phyloP scores from a whole-genome alignment of 1,139 yeast species.

The Torulaspora pretoriensis region DNA sequence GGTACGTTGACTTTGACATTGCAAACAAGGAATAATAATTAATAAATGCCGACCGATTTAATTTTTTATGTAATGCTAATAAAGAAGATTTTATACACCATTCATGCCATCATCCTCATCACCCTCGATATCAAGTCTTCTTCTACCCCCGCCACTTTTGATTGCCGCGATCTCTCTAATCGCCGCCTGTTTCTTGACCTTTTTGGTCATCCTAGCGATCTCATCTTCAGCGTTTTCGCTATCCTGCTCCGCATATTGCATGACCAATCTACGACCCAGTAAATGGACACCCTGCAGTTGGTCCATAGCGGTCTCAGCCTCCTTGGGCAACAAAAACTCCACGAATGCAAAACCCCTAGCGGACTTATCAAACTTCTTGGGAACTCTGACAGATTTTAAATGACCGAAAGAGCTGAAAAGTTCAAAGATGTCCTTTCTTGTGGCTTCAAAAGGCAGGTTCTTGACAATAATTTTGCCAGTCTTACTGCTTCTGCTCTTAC shows the following conservation, averaged over 20 bases:
- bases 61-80: neutral
- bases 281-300: constrained; percentile 94
- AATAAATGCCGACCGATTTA: neutral
- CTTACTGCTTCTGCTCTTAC: constrained; percentile 36
- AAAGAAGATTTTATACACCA: constrained; percentile 13
- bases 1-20: constrained; percentile 47
- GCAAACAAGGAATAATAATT: constrained; percentile 3
- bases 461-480: constrained; percentile 82
- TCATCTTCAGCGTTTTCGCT: constrained; percentile 83
- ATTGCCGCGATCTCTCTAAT: constrained; percentile 67
- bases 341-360: constrained; percentile 98
- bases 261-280: constrained; percentile 90
- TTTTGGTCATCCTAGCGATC: constrained; percentile 82
- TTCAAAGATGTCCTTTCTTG: constrained; percentile 86
- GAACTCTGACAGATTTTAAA: constrained; percentile 90
- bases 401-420: constrained; percentile 92
- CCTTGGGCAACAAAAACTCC: constrained; percentile 81
- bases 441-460: constrained; percentile 95
- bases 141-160: constrained; percentile 70
- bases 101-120: constrained; percentile 32
- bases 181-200: constrained; percentile 77
- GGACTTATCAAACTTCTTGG: constrained; percentile 89
- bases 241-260: constrained; percentile 87
- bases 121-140: constrained; percentile 58
- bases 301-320: constrained; percentile 94